phyloP scores from a whole-genome alignment of 2,329 filamentous ascomycete genomes.

The Fusarium sp. region DNA sequence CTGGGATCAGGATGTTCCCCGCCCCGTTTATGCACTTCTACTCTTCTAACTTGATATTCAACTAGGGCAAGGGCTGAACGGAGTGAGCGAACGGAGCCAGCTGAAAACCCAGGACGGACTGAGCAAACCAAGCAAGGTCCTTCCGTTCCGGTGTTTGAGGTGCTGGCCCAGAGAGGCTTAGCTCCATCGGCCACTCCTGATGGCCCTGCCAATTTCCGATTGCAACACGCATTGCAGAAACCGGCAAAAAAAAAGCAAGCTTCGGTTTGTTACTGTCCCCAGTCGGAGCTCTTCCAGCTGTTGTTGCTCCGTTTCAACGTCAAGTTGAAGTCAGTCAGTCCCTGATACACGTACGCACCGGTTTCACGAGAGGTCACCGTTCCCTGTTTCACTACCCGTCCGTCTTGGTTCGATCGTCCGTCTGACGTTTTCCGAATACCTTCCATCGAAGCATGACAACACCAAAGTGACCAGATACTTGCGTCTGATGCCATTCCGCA shows the following conservation, averaged over 20 bases:
- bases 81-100: constrained; percentile 15
- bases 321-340: not conserved
- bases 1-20: not conserved
- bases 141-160: constrained; percentile 36
- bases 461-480: not conserved
- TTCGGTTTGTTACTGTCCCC: constrained; percentile 25
- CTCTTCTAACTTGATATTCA: constrained; percentile 2
- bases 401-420: not conserved
- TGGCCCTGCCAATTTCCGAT: constrained; percentile 45
- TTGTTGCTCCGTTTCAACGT: constrained; percentile 7
- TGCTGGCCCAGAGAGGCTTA: constrained; percentile 23
- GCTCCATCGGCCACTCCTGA: constrained; percentile 41
- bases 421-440: constrained; percentile 6
- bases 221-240: constrained; percentile 11
- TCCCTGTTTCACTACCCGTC: constrained; percentile 1
- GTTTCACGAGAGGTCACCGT: not conserved
- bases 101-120: not conserved
- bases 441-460: not conserved
- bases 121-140: not conserved
- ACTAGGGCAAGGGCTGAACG: constrained; percentile 10
- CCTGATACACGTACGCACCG: not conserved
- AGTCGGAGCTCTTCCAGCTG: not conserved
- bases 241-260: not conserved
- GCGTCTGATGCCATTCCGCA: not conserved
- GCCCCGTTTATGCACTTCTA: not conserved